Conservation (phyloP, 2,329 filamentous ascomycete species). For the Orbilia quercus region DNA sequence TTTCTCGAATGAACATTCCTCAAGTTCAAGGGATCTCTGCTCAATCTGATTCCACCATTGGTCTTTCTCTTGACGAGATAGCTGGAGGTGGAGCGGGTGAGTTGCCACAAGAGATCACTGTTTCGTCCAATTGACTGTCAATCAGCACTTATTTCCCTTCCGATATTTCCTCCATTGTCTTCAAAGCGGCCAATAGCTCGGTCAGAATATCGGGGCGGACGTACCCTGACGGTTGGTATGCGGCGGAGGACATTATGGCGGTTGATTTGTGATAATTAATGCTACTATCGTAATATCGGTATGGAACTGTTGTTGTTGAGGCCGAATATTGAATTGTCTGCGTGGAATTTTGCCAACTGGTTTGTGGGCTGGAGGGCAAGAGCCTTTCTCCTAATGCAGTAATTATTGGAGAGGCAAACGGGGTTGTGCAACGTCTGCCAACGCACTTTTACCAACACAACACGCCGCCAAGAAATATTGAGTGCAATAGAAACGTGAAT, state of each 20-base stretch:
- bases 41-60: conserved; percentile 86
- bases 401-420: conserved; percentile 24
- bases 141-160: conserved; percentile 37
- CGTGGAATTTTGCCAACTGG: conserved; percentile 31
- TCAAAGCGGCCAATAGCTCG: background rate
- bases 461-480: too few relatives aligned
- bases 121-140: conserved; percentile 3
- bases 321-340: conserved; percentile 47
- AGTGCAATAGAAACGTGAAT: too few relatives aligned
- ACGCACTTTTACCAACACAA: conserved; percentile 12
- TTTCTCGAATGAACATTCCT: conserved; percentile 90
- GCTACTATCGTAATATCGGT: conserved; percentile 27
- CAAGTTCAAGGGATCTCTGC: conserved; percentile 92
- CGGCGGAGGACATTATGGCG: conserved; percentile 35
- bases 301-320: conserved; percentile 32
- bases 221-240: conserved; percentile 38
- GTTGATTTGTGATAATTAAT: conserved; percentile 33
- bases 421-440: conserved; percentile 21
- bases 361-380: conserved; percentile 56
- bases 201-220: conserved; percentile 18
- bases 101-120: conserved; percentile 53
- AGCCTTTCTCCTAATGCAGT: conserved; percentile 34
- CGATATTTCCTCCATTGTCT: conserved; percentile 1
- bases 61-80: conserved; percentile 90
- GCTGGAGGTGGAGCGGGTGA: conserved; percentile 83